phyloP scores from a whole-genome alignment of 495 filamentous ascomycete genomes.

The Entonaema liquescens region DNA sequence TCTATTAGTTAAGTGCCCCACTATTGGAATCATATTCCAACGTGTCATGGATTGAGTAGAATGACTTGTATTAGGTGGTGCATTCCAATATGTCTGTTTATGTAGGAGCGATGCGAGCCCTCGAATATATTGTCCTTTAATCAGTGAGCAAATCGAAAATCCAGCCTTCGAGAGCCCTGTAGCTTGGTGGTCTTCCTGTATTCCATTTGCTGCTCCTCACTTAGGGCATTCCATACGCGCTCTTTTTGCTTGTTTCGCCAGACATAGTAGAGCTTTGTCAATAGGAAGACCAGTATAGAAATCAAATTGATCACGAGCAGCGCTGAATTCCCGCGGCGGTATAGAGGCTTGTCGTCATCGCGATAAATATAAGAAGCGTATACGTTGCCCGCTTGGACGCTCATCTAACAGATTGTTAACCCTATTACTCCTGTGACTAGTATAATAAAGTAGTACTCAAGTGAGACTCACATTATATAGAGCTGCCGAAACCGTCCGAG shows the following conservation, averaged over 20 bases:
- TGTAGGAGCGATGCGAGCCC: neutral
- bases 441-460: no score
- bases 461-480: conserved; percentile 63
- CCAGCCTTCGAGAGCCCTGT: conserved; percentile 54
- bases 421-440: conserved; percentile 16
- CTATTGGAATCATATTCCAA: no score
- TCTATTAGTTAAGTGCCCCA: no score
- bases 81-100: no score
- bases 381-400: conserved; percentile 69
- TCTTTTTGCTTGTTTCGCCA: conserved; percentile 54
- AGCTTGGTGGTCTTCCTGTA: conserved; percentile 52
- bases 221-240: conserved; percentile 51
- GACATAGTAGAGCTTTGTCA: conserved; percentile 57
- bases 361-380: conserved; percentile 63
- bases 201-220: conserved; percentile 47
- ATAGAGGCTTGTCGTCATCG: conserved; percentile 67
- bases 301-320: conserved; percentile 63
- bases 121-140: neutral
- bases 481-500: conserved; percentile 69
- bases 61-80: no score
- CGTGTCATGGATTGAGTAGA: no score
- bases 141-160: conserved; percentile 57
- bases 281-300: conserved; percentile 45
- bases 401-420: conserved; percentile 58
- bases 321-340: conserved; percentile 71